Base-by-base conservation (phyloP, 768 basidiomycete species). In the Thelephora ganbajun region DNA sequence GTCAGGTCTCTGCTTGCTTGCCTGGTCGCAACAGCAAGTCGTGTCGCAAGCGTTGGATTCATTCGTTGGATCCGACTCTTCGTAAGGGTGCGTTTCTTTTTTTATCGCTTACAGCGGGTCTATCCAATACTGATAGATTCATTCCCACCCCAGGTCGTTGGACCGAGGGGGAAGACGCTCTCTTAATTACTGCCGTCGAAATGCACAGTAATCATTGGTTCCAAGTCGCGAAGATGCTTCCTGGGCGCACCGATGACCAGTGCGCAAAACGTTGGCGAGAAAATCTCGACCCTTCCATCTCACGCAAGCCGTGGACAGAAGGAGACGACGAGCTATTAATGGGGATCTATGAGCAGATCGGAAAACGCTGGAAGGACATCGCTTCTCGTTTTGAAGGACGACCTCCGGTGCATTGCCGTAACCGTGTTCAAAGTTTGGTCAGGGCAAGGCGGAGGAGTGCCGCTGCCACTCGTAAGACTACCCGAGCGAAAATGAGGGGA, bases 171-270 rank as follows among this genome's bases (percentile, higher is more conserved):
- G 54, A 54, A 26, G 53, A 56, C 46, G 41, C 50, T 11, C 39
- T 43, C 14, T 48, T 51, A 3, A n/a, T 43, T 3, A 35, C 49
- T 19, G 52, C 53, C 6, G 33, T 54, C 14, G 43, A 47, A 12
- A 23, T 18, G 16, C 37, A 51, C 39, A 52, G 50, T 11, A 37
- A 20, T 20, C 47, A 48, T 16, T 56, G 53, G 53, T 43, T 42
- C 44, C 47, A 53, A 39, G 50, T 56, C 23, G 50, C 54, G 7
- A 36, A 43, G 30, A 47, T 37, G 20, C 35, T 56, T 23, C 37
- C 35, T 33, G 53, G 53, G 11, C 50, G 54, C 39, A 53, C 53
- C 6, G 50, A 51, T 37, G 46, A 51, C 26, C 54, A 56, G 35
- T 56, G 53, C 33, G 48, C 54, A 19, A 50, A 47, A 16, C 30